Conservation (phyloP, 2,329 filamentous ascomycete genomes). For the Penicillium sp. region DNA sequence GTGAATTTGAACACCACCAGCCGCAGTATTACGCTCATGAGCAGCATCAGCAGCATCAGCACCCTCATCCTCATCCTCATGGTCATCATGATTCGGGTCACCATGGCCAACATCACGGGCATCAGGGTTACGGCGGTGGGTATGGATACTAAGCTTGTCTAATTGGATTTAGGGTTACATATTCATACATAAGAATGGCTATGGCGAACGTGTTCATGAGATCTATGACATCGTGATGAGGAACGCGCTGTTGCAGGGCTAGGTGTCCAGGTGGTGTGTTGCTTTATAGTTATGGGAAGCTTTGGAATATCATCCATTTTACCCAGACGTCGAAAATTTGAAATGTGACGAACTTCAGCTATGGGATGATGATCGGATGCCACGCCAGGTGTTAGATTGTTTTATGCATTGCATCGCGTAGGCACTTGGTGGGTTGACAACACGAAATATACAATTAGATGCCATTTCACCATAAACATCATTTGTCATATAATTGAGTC, state of each 20-base stretch:
- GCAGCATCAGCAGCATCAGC: conserved; percentile 7
- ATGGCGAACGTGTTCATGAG: background rate
- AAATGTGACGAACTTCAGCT: background rate
- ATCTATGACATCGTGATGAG: background rate
- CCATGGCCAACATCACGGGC: background rate
- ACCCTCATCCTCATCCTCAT: background rate
- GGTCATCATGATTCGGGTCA: background rate
- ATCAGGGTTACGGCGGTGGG: background rate
- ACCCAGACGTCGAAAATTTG: background rate
- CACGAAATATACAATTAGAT: too few relatives aligned
- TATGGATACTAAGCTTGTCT: background rate
- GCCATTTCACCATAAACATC: too few relatives aligned
- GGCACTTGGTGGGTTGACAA: too few relatives aligned
- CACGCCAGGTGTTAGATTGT: background rate
- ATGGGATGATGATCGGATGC: background rate
- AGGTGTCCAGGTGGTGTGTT: background rate
- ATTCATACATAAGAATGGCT: background rate
- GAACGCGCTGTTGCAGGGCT: background rate
- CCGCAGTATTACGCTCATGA: conserved; percentile 4
- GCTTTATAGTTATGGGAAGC: background rate
- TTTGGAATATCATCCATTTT: background rate
- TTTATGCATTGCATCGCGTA: too few relatives aligned
- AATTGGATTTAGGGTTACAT: background rate
- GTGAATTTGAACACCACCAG: background rate
- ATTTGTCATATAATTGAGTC: too few relatives aligned